phyloP scores from a whole-genome alignment of 306 rosid genomes.

The Gleditsia sinensis region DNA sequence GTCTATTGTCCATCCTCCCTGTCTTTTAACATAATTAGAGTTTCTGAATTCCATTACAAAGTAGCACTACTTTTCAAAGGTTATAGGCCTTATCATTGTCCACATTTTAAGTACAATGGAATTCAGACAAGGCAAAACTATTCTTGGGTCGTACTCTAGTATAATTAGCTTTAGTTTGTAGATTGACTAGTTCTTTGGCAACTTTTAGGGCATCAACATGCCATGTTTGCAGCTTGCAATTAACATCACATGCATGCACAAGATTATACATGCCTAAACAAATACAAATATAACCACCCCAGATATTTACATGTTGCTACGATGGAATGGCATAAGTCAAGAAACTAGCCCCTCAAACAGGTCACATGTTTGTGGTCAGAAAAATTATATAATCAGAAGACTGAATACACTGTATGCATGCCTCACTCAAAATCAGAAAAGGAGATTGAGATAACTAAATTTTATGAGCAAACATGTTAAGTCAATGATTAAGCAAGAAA shows the following conservation, averaged over 20 bases:
- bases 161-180: too few relatives aligned
- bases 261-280: neutral
- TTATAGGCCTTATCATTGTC: too few relatives aligned
- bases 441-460: neutral
- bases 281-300: neutral
- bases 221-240: neutral
- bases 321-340: neutral
- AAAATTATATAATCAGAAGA: neutral
- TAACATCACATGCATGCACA: slow-evolving; percentile 13
- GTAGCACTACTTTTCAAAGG: neutral
- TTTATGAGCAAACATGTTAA: slow-evolving; percentile 17
- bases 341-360: neutral
- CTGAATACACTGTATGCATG: neutral
- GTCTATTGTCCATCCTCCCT: neutral
- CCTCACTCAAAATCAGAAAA: neutral
- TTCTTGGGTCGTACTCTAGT: too few relatives aligned
- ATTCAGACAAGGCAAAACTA: too few relatives aligned
- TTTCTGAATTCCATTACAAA: neutral
- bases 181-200: neutral
- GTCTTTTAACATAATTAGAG: neutral
- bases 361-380: neutral
- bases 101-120: too few relatives aligned
- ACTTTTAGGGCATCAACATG: neutral
- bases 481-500: neutral
- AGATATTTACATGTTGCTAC: neutral